These are phyloP conservation scores for Ustilago loliicola DNA, from an alignment of 1,284 basidiomycete genomes.

Conservation along the genomic window DNA sequence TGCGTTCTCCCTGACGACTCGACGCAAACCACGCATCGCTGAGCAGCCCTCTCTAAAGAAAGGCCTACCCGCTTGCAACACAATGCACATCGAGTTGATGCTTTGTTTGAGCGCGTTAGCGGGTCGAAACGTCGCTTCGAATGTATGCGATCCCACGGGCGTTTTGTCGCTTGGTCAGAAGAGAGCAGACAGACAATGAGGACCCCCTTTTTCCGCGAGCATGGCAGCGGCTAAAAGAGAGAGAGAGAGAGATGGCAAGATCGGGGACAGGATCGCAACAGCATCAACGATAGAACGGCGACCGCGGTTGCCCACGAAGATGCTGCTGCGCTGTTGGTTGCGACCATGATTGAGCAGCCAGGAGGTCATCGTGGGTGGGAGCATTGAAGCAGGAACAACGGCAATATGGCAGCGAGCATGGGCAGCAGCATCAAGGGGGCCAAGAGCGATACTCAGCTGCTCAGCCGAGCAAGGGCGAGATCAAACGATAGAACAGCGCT, in stretches of 20 bases:
- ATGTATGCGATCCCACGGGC: neutral
- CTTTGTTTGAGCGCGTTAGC: neutral
- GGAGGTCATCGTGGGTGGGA: conserved; percentile 8
- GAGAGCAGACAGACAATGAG: neutral
- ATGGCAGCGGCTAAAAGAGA: neutral
- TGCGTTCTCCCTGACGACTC: neutral
- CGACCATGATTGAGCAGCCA: conserved; percentile 9
- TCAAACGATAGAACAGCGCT: too few relatives aligned
- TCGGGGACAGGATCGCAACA: conserved; percentile 3
- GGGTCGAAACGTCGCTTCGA: neutral
- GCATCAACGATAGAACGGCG: neutral
- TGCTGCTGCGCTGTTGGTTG: neutral
- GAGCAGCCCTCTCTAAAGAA: neutral
- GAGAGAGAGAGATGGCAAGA: neutral
- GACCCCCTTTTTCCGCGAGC: neutral
- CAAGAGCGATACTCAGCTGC: neutral
- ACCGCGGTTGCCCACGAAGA: conserved; percentile 6
- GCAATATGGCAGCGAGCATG: neutral
- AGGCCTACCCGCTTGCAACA: neutral
- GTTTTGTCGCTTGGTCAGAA: conserved; percentile 8
- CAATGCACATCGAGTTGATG: too few relatives aligned
- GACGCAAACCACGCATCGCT: neutral
- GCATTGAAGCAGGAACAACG: conserved; percentile 22
- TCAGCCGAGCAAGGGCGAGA: neutral
- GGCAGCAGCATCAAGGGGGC: neutral